Base-by-base conservation (phyloP, 208 protist genomes). In the Acanthamoeba healyi region DNA sequence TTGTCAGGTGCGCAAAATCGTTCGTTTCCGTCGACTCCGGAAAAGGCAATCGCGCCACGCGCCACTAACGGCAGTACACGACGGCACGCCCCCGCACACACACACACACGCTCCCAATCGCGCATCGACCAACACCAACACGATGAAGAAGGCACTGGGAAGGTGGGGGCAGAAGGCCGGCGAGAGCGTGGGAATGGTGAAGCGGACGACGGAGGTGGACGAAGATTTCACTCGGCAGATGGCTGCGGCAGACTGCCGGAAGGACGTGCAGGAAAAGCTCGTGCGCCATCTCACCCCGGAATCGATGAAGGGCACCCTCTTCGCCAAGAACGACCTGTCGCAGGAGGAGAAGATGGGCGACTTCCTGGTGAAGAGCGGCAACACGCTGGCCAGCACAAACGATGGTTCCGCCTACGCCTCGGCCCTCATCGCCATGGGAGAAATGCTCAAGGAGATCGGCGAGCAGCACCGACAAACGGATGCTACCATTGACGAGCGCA, bases 281-380 rank as follows among this genome's bases (percentile, higher is more conserved):
- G 46, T 87, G 9, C 7, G n/a, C 40, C 46, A 87, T 19, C 19
- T 87, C 26, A 63, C 79, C 12, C 79, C 79, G 5, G 49, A 87
- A 9, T 61, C 79, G 40, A 61, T 87, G 46, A 87, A 54, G 40
- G 44, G 79, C 46, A 54, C 24, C n/a, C 49, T 87, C 42, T 54
- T 61, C 32, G 14, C 46, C 7, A 61, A 87, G 79, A 5, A 61
- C 3, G 32, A 61, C 6, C 40, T 63, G 15, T 63, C 79, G 14
- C 10, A 87, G 10, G 79, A 87, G 79, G 79, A 87, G 79, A 87
- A 87, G 79, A 61, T 61, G 40, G 79, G 79, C 19, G 79, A 87
- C 7, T 54, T 61, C 42, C 32, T 87, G 4, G n/a, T 87, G 14
- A 87, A 87, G 79, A 54, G 40, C 46, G 79, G 79, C 46, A 61